Evolutionary conservation across 1,284 basidiomycete species (phyloP).

Genomic region (Trichosporon ovoides): DNA sequence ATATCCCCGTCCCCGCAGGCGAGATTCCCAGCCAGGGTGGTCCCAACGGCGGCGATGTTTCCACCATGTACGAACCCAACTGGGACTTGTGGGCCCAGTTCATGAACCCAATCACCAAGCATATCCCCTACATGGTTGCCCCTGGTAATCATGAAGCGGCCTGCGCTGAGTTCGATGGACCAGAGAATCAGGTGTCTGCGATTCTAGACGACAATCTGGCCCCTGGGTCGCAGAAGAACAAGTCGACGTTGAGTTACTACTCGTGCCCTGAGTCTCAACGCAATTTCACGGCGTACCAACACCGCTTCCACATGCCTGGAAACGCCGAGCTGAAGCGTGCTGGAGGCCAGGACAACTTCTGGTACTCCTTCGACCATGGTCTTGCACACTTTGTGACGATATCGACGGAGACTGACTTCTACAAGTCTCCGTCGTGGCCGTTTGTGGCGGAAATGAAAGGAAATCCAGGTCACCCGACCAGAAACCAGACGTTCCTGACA

Average conservation of each 20-base stretch:
- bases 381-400: slow-evolving; percentile 29
- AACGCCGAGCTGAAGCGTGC: slow-evolving; percentile 11
- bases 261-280: slow-evolving; percentile 24
- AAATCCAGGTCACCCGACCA: slow-evolving; percentile 16
- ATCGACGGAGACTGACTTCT: slow-evolving; percentile 27
- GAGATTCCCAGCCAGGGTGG: slow-evolving; percentile 29
- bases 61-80: slow-evolving; percentile 33
- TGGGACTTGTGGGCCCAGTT: slow-evolving; percentile 46
- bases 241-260: slow-evolving; percentile 25
- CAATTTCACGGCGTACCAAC: slow-evolving; percentile 30
- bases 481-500: slow-evolving; percentile 9
- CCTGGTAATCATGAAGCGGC: slow-evolving; percentile 25
- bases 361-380: slow-evolving; percentile 33
- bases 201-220: slow-evolving; percentile 21
- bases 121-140: slow-evolving; percentile 30
- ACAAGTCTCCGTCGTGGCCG: slow-evolving; percentile 23
- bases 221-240: slow-evolving; percentile 1
- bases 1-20: slow-evolving; percentile 25
- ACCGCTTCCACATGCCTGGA: slow-evolving; percentile 37
- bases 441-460: slow-evolving; percentile 27
- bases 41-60: slow-evolving; percentile 30
- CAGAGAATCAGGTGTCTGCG: slow-evolving; percentile 19
- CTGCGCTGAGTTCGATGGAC: slow-evolving; percentile 31
- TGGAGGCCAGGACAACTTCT: slow-evolving; percentile 27
- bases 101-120: slow-evolving; percentile 33